Percentiles rank a stretch among this genome's conserved stretches.
Evolutionary conservation across 2,329 filamentous ascomycete genomes (phyloP).

Genomic region (Pseudogymnoascus sp.): DNA sequence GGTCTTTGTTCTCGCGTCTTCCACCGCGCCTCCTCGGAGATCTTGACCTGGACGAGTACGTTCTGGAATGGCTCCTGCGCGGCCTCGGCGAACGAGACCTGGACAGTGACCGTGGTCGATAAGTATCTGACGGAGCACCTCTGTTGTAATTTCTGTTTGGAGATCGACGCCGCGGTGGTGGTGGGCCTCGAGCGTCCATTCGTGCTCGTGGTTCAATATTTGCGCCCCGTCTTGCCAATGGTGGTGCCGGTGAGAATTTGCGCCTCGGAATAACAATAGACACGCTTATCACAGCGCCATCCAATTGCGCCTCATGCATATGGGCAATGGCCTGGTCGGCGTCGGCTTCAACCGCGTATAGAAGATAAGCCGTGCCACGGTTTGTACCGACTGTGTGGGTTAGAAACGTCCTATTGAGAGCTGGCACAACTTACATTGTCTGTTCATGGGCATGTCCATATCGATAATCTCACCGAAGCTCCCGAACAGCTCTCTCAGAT

Average conservation of each 20-base stretch:
- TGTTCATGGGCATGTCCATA: slow-evolving; percentile 83
- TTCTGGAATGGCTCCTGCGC: slow-evolving; percentile 33
- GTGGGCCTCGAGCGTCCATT: slow-evolving; percentile 17
- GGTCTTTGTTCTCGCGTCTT: slow-evolving; percentile 24
- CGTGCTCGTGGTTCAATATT: slow-evolving; percentile 48
- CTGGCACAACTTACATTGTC: slow-evolving; percentile 55
- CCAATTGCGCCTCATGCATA: slow-evolving; percentile 88
- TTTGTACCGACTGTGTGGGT: slow-evolving; percentile 67
- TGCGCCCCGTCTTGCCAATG: slow-evolving; percentile 56
- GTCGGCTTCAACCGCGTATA: slow-evolving; percentile 68
- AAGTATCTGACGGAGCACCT: slow-evolving; percentile 23
- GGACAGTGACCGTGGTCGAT: slow-evolving; percentile 31
- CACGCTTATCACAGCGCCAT: slow-evolving; percentile 29
- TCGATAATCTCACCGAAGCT: slow-evolving; percentile 79
- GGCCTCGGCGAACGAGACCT: slow-evolving; percentile 35
- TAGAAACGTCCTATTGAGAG: slow-evolving; percentile 16
- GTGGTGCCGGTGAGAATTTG: slow-evolving; percentile 74
- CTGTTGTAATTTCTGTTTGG: slow-evolving; percentile 22
- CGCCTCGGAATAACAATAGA: slow-evolving; percentile 31
- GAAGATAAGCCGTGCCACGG: slow-evolving; percentile 85
- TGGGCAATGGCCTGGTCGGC: slow-evolving; percentile 86
- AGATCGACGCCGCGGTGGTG: slow-evolving; percentile 22
- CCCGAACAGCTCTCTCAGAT: slow-evolving; percentile 87
- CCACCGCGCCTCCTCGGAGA: slow-evolving; percentile 25
- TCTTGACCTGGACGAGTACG: slow-evolving; percentile 33